Conservation (phyloP, 495 filamentous ascomycete species). For the Aspergillus egyptiacus region DNA sequence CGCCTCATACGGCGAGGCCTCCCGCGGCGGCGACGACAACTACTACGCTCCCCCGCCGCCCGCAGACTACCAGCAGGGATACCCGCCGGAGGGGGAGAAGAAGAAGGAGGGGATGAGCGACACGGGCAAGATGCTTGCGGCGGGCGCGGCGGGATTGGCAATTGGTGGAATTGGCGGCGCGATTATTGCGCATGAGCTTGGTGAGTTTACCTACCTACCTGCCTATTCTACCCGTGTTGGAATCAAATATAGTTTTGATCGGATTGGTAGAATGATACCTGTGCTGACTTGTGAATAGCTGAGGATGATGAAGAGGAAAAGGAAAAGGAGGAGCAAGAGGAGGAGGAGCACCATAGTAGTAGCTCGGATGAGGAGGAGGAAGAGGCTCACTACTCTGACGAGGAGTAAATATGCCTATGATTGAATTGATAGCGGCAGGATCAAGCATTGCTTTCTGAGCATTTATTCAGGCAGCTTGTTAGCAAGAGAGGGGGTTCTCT, state of each 20-base stretch:
- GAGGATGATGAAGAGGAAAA: conserved; percentile 10
- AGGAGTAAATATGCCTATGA: no score
- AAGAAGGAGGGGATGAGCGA: conserved; percentile 40
- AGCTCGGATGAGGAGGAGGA: conserved; percentile 28
- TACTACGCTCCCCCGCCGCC: not conserved
- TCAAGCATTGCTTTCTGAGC: no score
- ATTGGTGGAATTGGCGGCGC: conserved; percentile 53
- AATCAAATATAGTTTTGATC: no score
- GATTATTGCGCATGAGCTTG: conserved; percentile 46
- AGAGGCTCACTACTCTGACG: conserved; percentile 42
- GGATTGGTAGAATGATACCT: not conserved
- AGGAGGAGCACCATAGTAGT: not conserved
- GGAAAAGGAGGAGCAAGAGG: conserved; percentile 3
- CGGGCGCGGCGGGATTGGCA: conserved; percentile 50
- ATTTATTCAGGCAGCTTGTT: no score
- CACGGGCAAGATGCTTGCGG: conserved; percentile 40
- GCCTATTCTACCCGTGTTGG: no score
- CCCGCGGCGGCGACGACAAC: not conserved
- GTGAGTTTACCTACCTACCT: conserved; percentile 28
- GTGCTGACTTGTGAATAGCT: not conserved
- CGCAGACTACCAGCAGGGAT: not conserved
- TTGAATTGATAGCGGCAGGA: no score
- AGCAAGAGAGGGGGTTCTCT: no score
- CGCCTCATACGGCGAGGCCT: not conserved
- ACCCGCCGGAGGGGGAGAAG: conserved; percentile 11